These are phyloP conservation scores for Saturnispora saitoi DNA, from an alignment of 805 yeast species.

Conservation along the genomic window DNA sequence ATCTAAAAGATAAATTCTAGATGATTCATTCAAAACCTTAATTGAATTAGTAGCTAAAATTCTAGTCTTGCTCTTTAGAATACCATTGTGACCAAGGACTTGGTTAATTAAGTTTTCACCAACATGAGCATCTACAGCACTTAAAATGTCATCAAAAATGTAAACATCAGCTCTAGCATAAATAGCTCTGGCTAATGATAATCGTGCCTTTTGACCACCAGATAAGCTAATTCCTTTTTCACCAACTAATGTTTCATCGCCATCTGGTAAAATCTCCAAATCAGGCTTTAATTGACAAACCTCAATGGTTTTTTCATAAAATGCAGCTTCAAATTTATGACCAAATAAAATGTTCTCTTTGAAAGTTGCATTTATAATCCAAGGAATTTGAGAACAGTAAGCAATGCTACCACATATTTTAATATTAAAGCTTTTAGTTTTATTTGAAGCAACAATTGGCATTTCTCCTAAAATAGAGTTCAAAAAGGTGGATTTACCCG, in stretches of 20 bases:
- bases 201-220: slow-evolving; percentile 96
- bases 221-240: slow-evolving; percentile 94
- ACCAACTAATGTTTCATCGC: slow-evolving; percentile 88
- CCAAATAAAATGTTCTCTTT: slow-evolving; percentile 88
- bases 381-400: slow-evolving; percentile 68
- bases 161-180: slow-evolving; percentile 90
- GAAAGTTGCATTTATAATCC: slow-evolving; percentile 94
- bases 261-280: slow-evolving; percentile 71
- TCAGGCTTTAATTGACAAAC: slow-evolving; percentile 86
- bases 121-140: slow-evolving; percentile 97
- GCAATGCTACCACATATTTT: slow-evolving; percentile 38
- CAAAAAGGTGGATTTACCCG: slow-evolving; percentile 56
- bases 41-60: slow-evolving; percentile 52
- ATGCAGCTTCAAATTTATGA: slow-evolving; percentile 67
- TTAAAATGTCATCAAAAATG: slow-evolving; percentile 81
- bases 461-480: slow-evolving; percentile 48
- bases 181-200: slow-evolving; percentile 90
- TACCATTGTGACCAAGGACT: slow-evolving; percentile 40
- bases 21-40: slow-evolving; percentile 47
- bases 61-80: slow-evolving; percentile 43
- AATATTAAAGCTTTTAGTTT: slow-evolving; percentile 15
- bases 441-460: slow-evolving; percentile 28
- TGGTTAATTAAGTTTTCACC: slow-evolving; percentile 69
- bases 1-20: slow-evolving; percentile 50
- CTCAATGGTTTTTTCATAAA: slow-evolving; percentile 68